Conservation (phyloP, 2,329 filamentous ascomycete species). For the Sclerotinia nivalis region DNA sequence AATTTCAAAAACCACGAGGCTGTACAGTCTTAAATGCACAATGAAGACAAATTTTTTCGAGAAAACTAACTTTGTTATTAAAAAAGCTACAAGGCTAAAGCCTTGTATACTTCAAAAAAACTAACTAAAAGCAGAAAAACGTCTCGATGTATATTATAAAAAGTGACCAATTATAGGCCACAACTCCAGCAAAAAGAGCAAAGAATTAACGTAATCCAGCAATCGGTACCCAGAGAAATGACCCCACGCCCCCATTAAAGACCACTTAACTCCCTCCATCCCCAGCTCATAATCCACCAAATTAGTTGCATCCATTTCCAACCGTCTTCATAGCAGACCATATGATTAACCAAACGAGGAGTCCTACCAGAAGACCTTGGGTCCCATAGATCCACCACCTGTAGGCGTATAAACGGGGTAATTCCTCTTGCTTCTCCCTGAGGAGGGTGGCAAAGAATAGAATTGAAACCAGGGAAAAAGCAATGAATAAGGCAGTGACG, state of each 20-base stretch:
- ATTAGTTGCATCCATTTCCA: neutral
- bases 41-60: neutral
- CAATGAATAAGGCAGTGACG: neutral
- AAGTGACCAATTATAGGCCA: neutral
- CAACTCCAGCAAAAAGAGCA: neutral
- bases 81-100: neutral
- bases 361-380: neutral
- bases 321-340: conserved; percentile 3
- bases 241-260: neutral
- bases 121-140: neutral
- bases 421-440: neutral
- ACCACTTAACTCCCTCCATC: neutral
- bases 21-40: neutral
- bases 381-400: conserved; percentile 3
- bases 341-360: neutral
- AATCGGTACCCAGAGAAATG: neutral
- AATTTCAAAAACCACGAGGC: neutral
- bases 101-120: neutral
- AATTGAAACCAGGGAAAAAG: neutral
- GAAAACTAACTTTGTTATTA: neutral
- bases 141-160: neutral
- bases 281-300: neutral
- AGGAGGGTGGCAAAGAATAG: neutral
- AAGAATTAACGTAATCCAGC: neutral
- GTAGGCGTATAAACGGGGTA: neutral